Evolutionary conservation across 1,284 basidiomycete species (phyloP).

Genomic region (Trametes versicolor): DNA sequence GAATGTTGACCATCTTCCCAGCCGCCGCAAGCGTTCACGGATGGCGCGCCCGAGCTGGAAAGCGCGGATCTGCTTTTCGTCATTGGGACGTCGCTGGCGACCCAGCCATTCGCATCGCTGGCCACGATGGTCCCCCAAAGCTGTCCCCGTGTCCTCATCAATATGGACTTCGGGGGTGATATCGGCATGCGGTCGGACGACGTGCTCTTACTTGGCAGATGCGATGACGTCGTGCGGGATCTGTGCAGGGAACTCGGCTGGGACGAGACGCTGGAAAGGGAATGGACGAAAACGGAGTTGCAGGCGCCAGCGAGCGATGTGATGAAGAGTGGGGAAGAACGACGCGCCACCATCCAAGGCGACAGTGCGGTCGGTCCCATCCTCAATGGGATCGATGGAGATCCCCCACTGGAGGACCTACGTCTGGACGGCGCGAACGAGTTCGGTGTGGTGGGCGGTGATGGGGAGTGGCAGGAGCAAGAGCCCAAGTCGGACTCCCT

Average conservation of each 20-base stretch:
- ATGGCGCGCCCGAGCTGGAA: slow-evolving; percentile 63
- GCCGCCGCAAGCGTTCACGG: slow-evolving; percentile 10
- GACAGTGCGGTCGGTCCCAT: background rate
- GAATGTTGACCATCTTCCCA: background rate
- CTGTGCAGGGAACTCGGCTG: slow-evolving; percentile 75
- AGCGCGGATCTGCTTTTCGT: slow-evolving; percentile 89
- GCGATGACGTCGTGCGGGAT: slow-evolving; percentile 69
- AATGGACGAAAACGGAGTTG: slow-evolving; percentile 63
- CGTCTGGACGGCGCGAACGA: slow-evolving; percentile 18
- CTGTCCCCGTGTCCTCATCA: slow-evolving; percentile 78
- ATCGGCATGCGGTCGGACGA: slow-evolving; percentile 66
- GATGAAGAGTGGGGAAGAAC: slow-evolving; percentile 2
- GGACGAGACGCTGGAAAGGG: slow-evolving; percentile 65
- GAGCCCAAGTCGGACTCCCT: slow-evolving; percentile 30
- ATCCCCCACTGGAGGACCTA: slow-evolving; percentile 1
- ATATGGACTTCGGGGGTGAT: slow-evolving; percentile 71
- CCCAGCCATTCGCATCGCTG: slow-evolving; percentile 80
- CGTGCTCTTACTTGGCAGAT: slow-evolving; percentile 70
- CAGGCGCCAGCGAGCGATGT: slow-evolving; percentile 21
- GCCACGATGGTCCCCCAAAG: slow-evolving; percentile 55
- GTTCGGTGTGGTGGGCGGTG: slow-evolving; percentile 24
- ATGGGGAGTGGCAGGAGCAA: slow-evolving; percentile 34
- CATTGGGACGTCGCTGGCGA: slow-evolving; percentile 91
- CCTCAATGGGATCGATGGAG: background rate
- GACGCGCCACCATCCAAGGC: background rate